Evolutionary conservation across 768 basidiomycete genomes (phyloP), one percentile per base, ranked within the genome.

Genomic region (Hypholoma sublateritium): DNA sequence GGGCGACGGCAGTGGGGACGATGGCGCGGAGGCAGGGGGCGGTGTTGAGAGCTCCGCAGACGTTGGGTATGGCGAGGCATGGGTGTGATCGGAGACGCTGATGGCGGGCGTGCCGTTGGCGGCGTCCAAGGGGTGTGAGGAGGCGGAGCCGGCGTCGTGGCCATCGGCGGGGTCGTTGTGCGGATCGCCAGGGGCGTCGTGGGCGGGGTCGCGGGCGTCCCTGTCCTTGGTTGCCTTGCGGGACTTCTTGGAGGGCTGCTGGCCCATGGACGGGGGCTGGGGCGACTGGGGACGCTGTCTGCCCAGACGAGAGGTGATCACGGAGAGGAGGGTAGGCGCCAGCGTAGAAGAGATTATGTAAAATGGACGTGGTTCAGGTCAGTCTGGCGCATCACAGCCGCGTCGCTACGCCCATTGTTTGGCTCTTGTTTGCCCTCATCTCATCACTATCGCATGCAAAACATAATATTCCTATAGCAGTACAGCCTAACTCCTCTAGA

Each of bases 321-420:
- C 88, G 67, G 89, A 87, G 69, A 92, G 78, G 47, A 92, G 80
- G 67, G 89, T 87, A 46, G 89, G 89, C 76, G 90, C 90, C 90
- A 92, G 89, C 70, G 43, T 53, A 57, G 60, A 58, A 43, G 58
- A 58, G 60, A 59, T 55, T 61, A 63, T 53, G 63, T 53, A 50
- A 61, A 62, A 13, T 17, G 54, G 54, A 52, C 28, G 48, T 43
- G 53, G 60, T 54, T 49, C 58, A 64, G 52, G 58, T 57, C 55
- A 59, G 41, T 56, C 64, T 65, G 62, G 45, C 46, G 54, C 43
- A 59, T 54, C 62, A 52, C 50, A 55, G 42, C 53, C 53, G 56
- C 55, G 48, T 42, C 50, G 55, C 54, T 48, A 63, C 68, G 66
- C 7, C n/a, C 11, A 32, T 73, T 69, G 69, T 74, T 59, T 75